A percentile compares a stretch with the other conserved stretches of the same genome.
Conservation (phyloP, 2,329 filamentous ascomycete genomes). For the Nemania sp. region DNA sequence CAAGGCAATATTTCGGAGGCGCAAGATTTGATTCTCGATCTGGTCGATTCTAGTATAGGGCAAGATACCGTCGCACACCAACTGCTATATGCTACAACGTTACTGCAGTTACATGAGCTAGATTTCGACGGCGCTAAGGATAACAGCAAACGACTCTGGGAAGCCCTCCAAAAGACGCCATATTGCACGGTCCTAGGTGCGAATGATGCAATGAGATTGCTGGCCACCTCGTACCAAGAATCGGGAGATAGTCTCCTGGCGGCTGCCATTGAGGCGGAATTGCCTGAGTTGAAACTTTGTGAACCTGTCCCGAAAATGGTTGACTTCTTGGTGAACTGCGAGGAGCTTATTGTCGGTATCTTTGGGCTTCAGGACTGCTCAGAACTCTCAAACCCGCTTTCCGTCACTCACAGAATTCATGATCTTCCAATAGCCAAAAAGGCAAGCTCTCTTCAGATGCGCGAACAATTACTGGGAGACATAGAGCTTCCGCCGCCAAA, state of each 20-base stretch:
- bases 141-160: slow-evolving; percentile 24
- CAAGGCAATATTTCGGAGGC: slow-evolving; percentile 20
- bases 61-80: slow-evolving; percentile 14
- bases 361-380: slow-evolving; percentile 18
- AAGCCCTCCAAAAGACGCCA: slow-evolving; percentile 17
- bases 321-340: slow-evolving; percentile 18
- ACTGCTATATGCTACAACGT: slow-evolving; percentile 21
- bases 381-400: slow-evolving; percentile 1
- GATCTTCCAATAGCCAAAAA: slow-evolving; percentile 25
- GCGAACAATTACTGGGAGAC: slow-evolving; percentile 7
- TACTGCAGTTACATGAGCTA: slow-evolving; percentile 22
- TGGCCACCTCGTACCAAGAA: slow-evolving; percentile 24
- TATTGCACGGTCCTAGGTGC: slow-evolving; percentile 6
- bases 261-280: slow-evolving; percentile 24
- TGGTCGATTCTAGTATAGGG: slow-evolving; percentile 10
- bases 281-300: slow-evolving; percentile 20
- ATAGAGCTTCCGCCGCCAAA: neutral
- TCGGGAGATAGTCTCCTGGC: slow-evolving; percentile 21
- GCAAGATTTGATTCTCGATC: slow-evolving; percentile 12
- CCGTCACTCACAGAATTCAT: slow-evolving; percentile 10
- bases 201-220: slow-evolving; percentile 23
- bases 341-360: slow-evolving; percentile 19
- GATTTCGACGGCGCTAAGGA: slow-evolving; percentile 23
- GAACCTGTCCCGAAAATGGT: slow-evolving; percentile 24
- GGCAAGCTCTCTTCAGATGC: slow-evolving; percentile 22